Evolutionary conservation across 345 rosid species (phyloP).

Genomic region (Salix exigua): DNA sequence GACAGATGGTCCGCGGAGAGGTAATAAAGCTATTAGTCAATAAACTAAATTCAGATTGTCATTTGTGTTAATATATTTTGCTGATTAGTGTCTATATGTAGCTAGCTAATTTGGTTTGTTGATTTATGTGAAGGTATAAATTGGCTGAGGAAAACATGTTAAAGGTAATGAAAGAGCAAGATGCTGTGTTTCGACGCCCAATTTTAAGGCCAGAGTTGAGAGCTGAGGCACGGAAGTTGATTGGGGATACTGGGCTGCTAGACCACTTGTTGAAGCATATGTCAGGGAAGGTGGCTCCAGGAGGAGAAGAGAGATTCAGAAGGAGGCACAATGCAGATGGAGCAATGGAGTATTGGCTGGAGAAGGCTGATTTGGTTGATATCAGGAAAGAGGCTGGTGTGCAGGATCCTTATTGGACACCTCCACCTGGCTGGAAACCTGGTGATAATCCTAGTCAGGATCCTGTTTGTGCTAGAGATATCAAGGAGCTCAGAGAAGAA

Average conservation of each 20-base stretch:
- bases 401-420: constrained; percentile 90
- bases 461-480: constrained; percentile 67
- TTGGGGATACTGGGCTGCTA: constrained; percentile 90
- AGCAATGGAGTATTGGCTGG: constrained; percentile 96
- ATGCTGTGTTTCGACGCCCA: constrained; percentile 62
- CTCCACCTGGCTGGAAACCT: constrained; percentile 87
- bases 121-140: constrained; percentile 52
- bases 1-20: constrained; percentile 79
- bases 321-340: constrained; percentile 91
- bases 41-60: neutral
- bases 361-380: constrained; percentile 63
- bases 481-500: constrained; percentile 52
- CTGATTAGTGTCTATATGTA: neutral
- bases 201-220: constrained; percentile 73
- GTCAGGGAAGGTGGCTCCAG: constrained; percentile 93
- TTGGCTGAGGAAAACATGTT: constrained; percentile 81
- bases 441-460: constrained; percentile 84
- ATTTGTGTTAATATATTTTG: neutral
- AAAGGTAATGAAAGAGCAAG: constrained; percentile 76
- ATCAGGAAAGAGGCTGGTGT: constrained; percentile 81
- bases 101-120: constrained; percentile 3
- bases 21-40: constrained; percentile 24
- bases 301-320: constrained; percentile 75
- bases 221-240: constrained; percentile 73
- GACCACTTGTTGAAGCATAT: constrained; percentile 96